Evolutionary conservation across 805 yeast genomes (phyloP), one percentile per base, ranked within the genome.

Genomic region (Schizosaccharomyces octosporus): DNA sequence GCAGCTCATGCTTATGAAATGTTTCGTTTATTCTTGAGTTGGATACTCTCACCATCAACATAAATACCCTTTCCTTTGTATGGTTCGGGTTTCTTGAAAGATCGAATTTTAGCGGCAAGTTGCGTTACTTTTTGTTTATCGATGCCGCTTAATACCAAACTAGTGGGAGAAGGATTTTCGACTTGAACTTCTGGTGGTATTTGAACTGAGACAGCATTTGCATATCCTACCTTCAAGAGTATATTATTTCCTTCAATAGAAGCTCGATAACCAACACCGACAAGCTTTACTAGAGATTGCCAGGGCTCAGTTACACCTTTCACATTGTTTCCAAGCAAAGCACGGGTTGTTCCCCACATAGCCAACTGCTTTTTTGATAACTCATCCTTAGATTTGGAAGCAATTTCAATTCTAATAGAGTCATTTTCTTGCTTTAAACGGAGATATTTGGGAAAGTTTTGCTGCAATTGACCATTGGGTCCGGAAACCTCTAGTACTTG

Each of bases 1-100:
- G 15, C 17, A 13, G 41, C 13, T 36, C 41, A 36, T 36, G 27
- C 51, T 45, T 24, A 45, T 45, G 51, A 45, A 19, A 45, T 45
- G 24, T 24, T 51, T 29, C 57, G 7, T 24, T 51, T 24, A 67
- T 84, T 87, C 79, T 93, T 93, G 69, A 90, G 77, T 70, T 81
- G 83, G 72, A 93, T 84, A 60, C 94, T 87, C 75, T 93, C 97
- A 69, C 82, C 85, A 72, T 89, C 85, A 60, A 93, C 84, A 70
- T 84, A 93, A 60, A 93, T 84, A 69, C 99, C 99, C 67, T 94
- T 94, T 70, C 98, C 98, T 75, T 93, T 93, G 73, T 93, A 93
- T 48, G 97, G 97, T 75, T 93, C 99, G 58, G 99, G 99, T 64
- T 95, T 95, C 71, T 86, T 87, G 76, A 81, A 81, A 67, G 80